Evolutionary conservation across 2,329 filamentous ascomycete species (phyloP).

Genomic region (Colletotrichum spaethianum): DNA sequence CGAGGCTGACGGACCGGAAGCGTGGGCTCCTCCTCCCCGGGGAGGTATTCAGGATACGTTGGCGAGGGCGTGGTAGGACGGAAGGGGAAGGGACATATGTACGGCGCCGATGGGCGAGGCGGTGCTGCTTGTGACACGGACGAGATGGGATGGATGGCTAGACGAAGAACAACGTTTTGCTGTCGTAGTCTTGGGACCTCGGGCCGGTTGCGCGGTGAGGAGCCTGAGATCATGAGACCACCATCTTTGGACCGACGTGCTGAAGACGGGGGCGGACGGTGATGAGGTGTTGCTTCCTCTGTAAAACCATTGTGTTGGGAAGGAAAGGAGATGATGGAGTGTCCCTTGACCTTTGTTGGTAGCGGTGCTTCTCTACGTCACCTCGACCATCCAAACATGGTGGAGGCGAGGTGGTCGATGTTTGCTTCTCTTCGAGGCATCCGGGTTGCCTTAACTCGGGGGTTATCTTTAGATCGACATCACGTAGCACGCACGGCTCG

Average conservation of each 20-base stretch:
- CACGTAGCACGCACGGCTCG: background rate
- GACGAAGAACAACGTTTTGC: background rate
- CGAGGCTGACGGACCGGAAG: conserved; percentile 2
- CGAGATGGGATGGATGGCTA: background rate
- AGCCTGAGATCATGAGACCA: background rate
- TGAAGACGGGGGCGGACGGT: background rate
- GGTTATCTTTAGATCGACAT: background rate
- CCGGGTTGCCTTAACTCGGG: background rate
- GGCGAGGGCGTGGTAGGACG: background rate
- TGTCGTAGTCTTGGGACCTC: background rate
- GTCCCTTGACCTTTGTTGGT: background rate
- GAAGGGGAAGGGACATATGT: background rate
- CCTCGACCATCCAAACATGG: background rate
- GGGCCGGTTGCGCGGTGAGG: background rate
- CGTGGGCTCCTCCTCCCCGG: background rate
- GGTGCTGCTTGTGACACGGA: background rate
- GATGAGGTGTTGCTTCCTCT: background rate
- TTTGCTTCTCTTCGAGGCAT: conserved; percentile 3
- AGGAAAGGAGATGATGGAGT: background rate
- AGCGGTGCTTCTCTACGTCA: background rate
- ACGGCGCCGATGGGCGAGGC: conserved; percentile 7
- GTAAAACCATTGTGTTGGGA: conserved; percentile 2
- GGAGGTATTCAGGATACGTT: background rate
- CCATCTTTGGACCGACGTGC: background rate
- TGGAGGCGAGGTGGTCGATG: background rate